Evolutionary conservation across 108 stramenopile genomes (phyloP).

Genomic region (Nitzschia sp.): DNA sequence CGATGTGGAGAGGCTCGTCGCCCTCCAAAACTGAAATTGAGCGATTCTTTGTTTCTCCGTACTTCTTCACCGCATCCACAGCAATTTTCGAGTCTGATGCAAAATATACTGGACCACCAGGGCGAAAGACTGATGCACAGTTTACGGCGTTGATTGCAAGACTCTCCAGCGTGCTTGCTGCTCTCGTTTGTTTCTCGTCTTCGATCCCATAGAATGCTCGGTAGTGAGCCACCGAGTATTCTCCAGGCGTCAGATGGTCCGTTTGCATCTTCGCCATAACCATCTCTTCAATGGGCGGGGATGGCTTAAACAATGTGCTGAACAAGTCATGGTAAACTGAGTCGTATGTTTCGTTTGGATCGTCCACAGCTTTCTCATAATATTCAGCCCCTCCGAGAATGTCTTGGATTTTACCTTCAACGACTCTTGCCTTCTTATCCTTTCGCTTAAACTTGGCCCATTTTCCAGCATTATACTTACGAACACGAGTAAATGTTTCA

Average conservation of each 20-base stretch:
- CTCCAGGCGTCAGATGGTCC: conserved; percentile 17
- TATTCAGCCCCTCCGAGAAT: conserved; percentile 14
- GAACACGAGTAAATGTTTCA: background rate
- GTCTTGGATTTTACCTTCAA: conserved; percentile 26
- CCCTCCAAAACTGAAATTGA: conserved; percentile 9
- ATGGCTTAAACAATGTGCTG: conserved; percentile 31
- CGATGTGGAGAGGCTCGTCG: conserved; percentile 18
- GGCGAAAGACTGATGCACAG: conserved; percentile 22
- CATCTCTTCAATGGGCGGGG: conserved; percentile 23
- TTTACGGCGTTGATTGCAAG: conserved; percentile 36
- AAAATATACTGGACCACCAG: conserved; percentile 32
- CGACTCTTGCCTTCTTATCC: background rate
- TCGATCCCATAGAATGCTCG: conserved; percentile 39
- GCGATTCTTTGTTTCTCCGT: conserved; percentile 5
- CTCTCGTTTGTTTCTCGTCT: background rate
- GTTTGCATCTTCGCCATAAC: conserved; percentile 1
- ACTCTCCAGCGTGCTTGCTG: background rate
- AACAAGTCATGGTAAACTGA: conserved; percentile 39
- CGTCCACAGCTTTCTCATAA: conserved; percentile 14
- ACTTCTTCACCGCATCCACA: background rate
- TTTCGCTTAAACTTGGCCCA: background rate
- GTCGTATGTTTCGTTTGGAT: conserved; percentile 15
- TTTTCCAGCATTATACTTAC: background rate
- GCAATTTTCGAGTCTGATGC: conserved; percentile 39
- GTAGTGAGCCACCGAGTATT: conserved; percentile 34